Percentiles rank a stretch among this genome's conserved stretches.
phyloP scores from a whole-genome alignment of 441 rosid genomes.

The Erodium moschatum region DNA sequence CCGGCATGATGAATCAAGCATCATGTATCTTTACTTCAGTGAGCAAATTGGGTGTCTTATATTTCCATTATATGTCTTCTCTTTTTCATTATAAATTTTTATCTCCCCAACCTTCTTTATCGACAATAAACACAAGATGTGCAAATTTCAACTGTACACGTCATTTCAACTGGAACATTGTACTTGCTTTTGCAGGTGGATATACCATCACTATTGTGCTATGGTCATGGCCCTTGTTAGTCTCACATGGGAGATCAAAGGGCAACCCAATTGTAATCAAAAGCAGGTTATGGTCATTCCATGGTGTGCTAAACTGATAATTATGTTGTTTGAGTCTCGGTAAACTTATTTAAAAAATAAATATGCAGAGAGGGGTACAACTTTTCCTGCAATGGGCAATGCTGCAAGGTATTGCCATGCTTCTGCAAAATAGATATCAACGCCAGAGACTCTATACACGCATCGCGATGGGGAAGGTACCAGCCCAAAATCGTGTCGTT shows the following conservation, averaged over 20 bases:
- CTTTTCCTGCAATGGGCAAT: slow-evolving; percentile 98
- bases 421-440: slow-evolving; percentile 90
- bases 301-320: slow-evolving; percentile 12
- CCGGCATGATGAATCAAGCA: background rate
- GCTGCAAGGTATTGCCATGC: slow-evolving; percentile 99
- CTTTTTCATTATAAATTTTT: background rate
- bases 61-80: background rate
- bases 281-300: slow-evolving; percentile 57
- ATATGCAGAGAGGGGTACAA: slow-evolving; percentile 77
- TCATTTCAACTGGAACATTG: slow-evolving; percentile 14
- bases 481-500: slow-evolving; percentile 15
- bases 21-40: background rate
- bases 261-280: slow-evolving; percentile 84
- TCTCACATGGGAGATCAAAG: slow-evolving; percentile 95
- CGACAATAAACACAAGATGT: background rate
- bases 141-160: background rate
- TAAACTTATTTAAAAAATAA: slow-evolving; percentile 18
- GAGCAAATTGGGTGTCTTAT: background rate
- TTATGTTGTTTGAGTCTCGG: slow-evolving; percentile 13
- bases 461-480: slow-evolving; percentile 89
- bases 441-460: slow-evolving; percentile 97
- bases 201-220: slow-evolving; percentile 93
- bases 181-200: slow-evolving; percentile 66
- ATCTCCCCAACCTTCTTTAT: background rate
- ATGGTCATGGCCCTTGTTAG: slow-evolving; percentile 93